Evolutionary conservation across 805 yeast species (phyloP).

Genomic region (Zygotorulaspora florentina): DNA sequence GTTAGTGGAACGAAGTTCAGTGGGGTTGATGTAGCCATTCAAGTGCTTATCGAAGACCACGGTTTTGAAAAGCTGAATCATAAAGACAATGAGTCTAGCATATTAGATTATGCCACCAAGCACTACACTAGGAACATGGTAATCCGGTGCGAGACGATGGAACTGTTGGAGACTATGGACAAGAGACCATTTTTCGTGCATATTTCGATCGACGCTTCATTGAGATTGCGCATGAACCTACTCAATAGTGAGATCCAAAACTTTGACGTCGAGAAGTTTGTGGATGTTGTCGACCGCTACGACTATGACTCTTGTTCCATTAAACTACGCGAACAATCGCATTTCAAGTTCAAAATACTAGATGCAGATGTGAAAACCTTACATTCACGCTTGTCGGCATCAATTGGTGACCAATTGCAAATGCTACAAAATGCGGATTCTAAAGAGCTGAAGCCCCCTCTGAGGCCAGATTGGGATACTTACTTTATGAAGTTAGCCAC

Average conservation of each 20-base stretch:
- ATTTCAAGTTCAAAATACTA: slow-evolving; percentile 22
- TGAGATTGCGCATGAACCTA: slow-evolving; percentile 40
- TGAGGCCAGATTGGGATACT: slow-evolving; percentile 91
- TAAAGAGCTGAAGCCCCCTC: slow-evolving; percentile 27
- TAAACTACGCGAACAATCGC: slow-evolving; percentile 24
- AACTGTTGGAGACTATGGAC: slow-evolving; percentile 44
- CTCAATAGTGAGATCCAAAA: slow-evolving; percentile 13
- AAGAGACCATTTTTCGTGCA: slow-evolving; percentile 84
- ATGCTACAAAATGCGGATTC: slow-evolving; percentile 16
- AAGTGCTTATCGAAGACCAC: slow-evolving; percentile 15
- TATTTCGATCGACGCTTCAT: slow-evolving; percentile 71
- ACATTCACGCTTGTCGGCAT: slow-evolving; percentile 9
- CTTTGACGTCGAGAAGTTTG: slow-evolving; percentile 36
- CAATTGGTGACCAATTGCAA: slow-evolving; percentile 14
- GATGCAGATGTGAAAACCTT: slow-evolving; percentile 4
- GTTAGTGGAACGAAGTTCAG: slow-evolving; percentile 29
- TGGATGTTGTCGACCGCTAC: slow-evolving; percentile 30
- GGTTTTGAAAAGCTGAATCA: slow-evolving; percentile 21
- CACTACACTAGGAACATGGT: slow-evolving; percentile 66
- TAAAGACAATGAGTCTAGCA: slow-evolving; percentile 30
- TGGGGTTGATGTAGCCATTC: slow-evolving; percentile 22
- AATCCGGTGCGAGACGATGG: slow-evolving; percentile 42
- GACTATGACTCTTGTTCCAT: slow-evolving; percentile 20
- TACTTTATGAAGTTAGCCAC: slow-evolving; percentile 93
- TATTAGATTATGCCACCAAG: slow-evolving; percentile 58